These are phyloP conservation scores for Eremochloa ophiuroides DNA, from an alignment of 176 grass and related monocot species.

Conservation along the genomic window DNA sequence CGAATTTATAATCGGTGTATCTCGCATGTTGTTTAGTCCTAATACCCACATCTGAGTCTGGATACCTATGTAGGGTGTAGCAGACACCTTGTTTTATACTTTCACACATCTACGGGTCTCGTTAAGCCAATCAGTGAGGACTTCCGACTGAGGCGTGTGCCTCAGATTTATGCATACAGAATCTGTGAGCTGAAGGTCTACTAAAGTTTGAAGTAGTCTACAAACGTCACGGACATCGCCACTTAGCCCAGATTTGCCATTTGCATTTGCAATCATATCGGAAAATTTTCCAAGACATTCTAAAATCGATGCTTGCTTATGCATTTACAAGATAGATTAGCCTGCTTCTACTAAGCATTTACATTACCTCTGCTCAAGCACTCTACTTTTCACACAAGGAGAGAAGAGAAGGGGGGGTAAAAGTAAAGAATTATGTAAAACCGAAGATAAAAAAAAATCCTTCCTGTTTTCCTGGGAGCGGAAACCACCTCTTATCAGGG, in stretches of 20 bases:
- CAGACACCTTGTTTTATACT: too few species aligned
- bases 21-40: not conserved
- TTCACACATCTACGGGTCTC: too few species aligned
- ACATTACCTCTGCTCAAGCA: slow-evolving; percentile 57
- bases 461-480: slow-evolving; percentile 19
- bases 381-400: slow-evolving; percentile 53
- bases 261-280: slow-evolving; percentile 19
- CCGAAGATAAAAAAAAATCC: slow-evolving; percentile 1
- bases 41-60: too few species aligned
- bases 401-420: not conserved
- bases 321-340: slow-evolving; percentile 82
- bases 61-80: too few species aligned
- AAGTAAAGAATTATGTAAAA: slow-evolving; percentile 42
- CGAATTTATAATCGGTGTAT: too few species aligned
- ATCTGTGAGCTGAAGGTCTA: not conserved
- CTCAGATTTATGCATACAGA: not conserved
- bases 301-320: slow-evolving; percentile 49
- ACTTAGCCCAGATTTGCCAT: not conserved
- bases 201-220: too few species aligned
- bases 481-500: slow-evolving; percentile 33
- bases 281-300: slow-evolving; percentile 16
- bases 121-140: not conserved
- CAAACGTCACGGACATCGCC: not conserved
- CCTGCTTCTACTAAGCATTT: slow-evolving; percentile 70
- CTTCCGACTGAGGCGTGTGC: not conserved